Evolutionary conservation across 306 rosid genomes (phyloP).

Genomic region (Cucumis cinereus): DNA sequence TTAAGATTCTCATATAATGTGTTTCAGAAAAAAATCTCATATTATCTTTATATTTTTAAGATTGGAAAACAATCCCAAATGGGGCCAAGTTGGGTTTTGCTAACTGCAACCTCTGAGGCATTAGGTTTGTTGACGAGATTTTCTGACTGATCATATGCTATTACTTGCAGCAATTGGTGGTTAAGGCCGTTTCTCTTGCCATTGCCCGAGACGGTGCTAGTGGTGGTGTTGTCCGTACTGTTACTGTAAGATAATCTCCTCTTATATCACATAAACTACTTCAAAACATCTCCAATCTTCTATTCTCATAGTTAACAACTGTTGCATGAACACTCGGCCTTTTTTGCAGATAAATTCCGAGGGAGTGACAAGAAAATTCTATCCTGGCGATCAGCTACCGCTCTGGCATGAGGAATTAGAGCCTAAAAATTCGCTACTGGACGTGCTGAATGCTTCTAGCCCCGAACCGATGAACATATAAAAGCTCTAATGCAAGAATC

Average conservation of each 20-base stretch:
- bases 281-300: background rate
- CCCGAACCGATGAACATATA: constrained; percentile 82
- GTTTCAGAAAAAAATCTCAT: no score
- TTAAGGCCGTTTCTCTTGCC: constrained; percentile 92
- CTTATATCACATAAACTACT: background rate
- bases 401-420: constrained; percentile 94
- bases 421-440: constrained; percentile 57
- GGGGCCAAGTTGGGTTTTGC: background rate
- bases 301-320: background rate
- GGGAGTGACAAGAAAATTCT: constrained; percentile 82
- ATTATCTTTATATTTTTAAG: no score
- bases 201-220: constrained; percentile 98
- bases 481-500: background rate
- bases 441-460: constrained; percentile 41
- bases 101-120: background rate
- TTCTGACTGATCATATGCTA: background rate
- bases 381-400: constrained; percentile 70
- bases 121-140: constrained; percentile 5
- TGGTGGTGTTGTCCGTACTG: constrained; percentile 97
- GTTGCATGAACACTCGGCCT: background rate
- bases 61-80: no score
- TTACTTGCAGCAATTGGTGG: constrained; percentile 54
- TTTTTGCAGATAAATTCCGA: constrained; percentile 62
- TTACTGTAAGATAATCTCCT: constrained; percentile 42
- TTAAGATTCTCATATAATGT: no score